Base-by-base conservation (phyloP, 352 stramenopile species). In the Phytophthora aleatoria region DNA sequence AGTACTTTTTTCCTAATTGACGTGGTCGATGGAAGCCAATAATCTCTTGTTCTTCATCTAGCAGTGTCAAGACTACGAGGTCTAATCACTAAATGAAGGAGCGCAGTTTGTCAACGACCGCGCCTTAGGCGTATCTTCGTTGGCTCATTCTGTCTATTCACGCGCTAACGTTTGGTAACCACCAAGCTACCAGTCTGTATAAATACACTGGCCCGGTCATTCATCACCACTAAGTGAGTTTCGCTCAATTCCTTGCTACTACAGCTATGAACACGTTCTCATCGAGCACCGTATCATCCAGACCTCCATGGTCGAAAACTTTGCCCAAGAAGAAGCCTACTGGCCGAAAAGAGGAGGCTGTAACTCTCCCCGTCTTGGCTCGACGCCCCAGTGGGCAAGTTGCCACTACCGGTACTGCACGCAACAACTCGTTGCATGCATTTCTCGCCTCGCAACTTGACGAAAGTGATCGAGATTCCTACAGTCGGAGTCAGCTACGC, bases 401-500 rank as follows among this genome's bases (percentile, higher is more conserved):
- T n/a, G 27, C 5, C 16, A 51, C 26, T 27, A 44, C 20, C 20
- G 20, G 20, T 20, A 20, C 12, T 5, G 12, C 43, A 45, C 49
- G 33, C 12, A 67, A 44, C 13, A 65, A 27, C 16, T 60, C 61
- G 26, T 28, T 73, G 38, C 42, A 59, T 20, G n/a, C 49, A 11
- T 57, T 67, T n/a, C 59, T 67, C 9, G 36, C 57, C 8, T 45
- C 42, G 13, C 49, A 56, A 41, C 38, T 73, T 33, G 43, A 66
- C 4, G 36, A 13, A 11, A 62, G 66, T 61, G 61, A 70, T 2
- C 53, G 59, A 27, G 60, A 73, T 10, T 44, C 16, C 10, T 73
- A 69, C 50, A 70, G 66, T 26, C 60, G 66, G 2, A 70, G 48
- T 16, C 66, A 67, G 28, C 30, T 73, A 20, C 61, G 66, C 3